A percentile compares a stretch with the other conserved stretches of the same genome.
These are phyloP conservation scores for Gnetum montanum DNA, from an alignment of 75 land plant genomes.

Conservation along the genomic window DNA sequence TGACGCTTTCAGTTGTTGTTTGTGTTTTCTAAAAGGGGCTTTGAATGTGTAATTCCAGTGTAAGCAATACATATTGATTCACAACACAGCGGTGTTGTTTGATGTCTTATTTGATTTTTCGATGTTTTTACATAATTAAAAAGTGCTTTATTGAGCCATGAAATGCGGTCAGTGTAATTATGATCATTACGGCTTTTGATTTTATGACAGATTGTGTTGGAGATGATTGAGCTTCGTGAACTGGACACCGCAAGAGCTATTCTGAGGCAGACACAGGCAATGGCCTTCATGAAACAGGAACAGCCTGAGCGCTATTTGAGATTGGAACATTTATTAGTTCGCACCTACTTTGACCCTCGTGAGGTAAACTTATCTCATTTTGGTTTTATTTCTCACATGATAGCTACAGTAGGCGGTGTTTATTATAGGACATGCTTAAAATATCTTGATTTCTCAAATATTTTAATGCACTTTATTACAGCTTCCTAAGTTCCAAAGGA, in stretches of 20 bases:
- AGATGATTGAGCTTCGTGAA: slow-evolving; percentile 98
- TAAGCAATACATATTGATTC: too few species aligned
- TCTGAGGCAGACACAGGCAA: slow-evolving; percentile 91
- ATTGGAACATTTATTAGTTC: slow-evolving; percentile 90
- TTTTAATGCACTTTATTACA: too few species aligned
- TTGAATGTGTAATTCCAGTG: too few species aligned
- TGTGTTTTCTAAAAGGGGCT: too few species aligned
- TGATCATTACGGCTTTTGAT: not conserved
- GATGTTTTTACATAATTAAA: not conserved
- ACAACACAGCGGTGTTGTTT: not conserved
- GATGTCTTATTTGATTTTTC: not conserved
- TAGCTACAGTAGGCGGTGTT: not conserved
- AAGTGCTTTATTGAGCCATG: not conserved
- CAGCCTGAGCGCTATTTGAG: slow-evolving; percentile 94
- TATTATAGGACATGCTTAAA: too few species aligned
- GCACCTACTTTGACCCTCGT: slow-evolving; percentile 93
- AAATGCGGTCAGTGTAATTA: not conserved
- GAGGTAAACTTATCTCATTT: slow-evolving; percentile 56
- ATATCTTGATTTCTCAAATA: too few species aligned
- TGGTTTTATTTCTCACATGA: not conserved
- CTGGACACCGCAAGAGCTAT: slow-evolving; percentile 98
- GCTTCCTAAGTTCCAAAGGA: too few species aligned
- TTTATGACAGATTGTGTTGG: slow-evolving; percentile 73
- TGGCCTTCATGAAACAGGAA: slow-evolving; percentile 99
- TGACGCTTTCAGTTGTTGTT: too few species aligned